Base-by-base conservation (phyloP, 139 green algal species). In the Pseudopediastrum boryanum region DNA sequence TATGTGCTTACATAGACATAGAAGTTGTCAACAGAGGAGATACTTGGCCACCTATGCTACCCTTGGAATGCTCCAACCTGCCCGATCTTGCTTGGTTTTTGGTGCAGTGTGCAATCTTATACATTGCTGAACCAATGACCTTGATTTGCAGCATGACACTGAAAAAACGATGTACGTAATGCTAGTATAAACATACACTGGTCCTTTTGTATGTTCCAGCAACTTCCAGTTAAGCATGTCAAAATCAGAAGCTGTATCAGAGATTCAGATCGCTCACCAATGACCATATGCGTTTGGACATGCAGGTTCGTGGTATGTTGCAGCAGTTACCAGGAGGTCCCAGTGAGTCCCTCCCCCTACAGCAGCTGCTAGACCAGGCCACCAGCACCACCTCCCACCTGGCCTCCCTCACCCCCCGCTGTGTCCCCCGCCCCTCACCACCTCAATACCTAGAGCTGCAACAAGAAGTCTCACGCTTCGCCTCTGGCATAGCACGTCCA, bases 371-470 rank as follows among this genome's bases (percentile, higher is more conserved):
- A 25, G 43, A 74, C 43, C 42, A 74, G 31, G 52, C 66, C 7
- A 41, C 29, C 61, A 46, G 8, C 23, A 41, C 19, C 43, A 29
- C 8, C 27, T 50, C 1, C 31, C 66, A 27, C 23, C 25, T 68
- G 67, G 12, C 69, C 88, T 36, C 67, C 75, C 86, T 91, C 9
- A 85, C 88, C 1, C 25, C 65, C 23, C 88, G 67, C 19, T 87
- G 83, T 36, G 89, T 97, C 35, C 88, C 89, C 1, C 88, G 95
- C 1, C 95, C 95, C 0, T 7, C 59, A 16, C 94, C 92, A 4
- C 78, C 92, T 19, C 87, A 89, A 50, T 98, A 97, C 75, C 19
- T 79, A 0, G 58, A 85, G 31, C 73, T 96, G 13, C 79, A 83
- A 51, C 56, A 62, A 7, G 87, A 93, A 27, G 86, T 89, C 3